Base-by-base conservation (phyloP, 1,284 basidiomycete species). In the Moesziomyces globuligerus region DNA sequence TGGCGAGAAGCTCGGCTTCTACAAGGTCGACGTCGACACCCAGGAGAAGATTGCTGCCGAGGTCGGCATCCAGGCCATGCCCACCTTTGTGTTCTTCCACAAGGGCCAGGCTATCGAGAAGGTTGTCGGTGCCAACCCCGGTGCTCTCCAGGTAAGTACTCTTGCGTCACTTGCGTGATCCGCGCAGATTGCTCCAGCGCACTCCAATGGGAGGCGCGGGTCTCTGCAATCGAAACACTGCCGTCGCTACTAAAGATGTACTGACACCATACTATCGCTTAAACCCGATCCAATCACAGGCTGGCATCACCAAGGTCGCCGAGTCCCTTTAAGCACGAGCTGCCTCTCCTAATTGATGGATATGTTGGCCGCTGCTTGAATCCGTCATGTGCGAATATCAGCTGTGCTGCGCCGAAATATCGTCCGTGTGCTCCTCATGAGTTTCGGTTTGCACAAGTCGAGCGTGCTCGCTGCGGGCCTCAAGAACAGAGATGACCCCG, bases 21-120 rank as follows among this genome's bases (percentile, higher is more conserved):
- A 89, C 87, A 93, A 93, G 85, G 90, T 94, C 74, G 81, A 83
- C 62, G 81, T 83, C 40, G 81, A 83, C 55, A 66, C 67, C 24
- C 78, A 80, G 62, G 64, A 66, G 42, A 83, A 86, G 66, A 83
- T 87, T 67, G 84, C 86, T 8, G 83, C 87, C 77, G 90, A 90
- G 82, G 87, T 90, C 56, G 88, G 87, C 49, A 88, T 96, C 83
- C 87, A 87, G 76, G 89, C 90, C 83, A 90, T 92, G 88, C 91
- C 91, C 17, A 91, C 91, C 3, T 92, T 92, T 85, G 84, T 88
- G 54, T 85, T 87, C 32, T 91, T 88, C 87, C 87, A 90, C 85
- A 85, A 87, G 67, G 90, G 90, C 42, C 72, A 87, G 75, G 87
- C 88, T 83, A 81, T 89, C 61, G 86, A 86, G 43, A 86, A 88